Base-by-base conservation (phyloP, 78 protist genomes). In the Cyanophora paradoxa region DNA sequence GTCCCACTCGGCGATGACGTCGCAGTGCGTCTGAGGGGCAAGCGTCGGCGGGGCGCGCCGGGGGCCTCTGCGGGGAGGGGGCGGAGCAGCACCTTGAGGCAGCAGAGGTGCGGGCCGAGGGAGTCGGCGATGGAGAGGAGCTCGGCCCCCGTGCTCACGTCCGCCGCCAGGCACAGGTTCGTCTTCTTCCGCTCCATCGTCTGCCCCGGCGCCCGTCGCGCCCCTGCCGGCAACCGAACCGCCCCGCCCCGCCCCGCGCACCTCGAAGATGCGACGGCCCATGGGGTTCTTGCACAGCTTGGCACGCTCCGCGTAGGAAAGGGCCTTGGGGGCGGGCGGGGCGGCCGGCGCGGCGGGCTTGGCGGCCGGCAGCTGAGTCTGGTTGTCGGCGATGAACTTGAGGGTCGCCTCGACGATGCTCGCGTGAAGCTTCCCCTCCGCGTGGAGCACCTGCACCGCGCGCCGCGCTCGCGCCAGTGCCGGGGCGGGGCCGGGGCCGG, bases 1-100 rank as follows among this genome's bases (percentile, higher is more conserved):
- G 31, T 76, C 74, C 31, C 74, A 93, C 70, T 93, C 91, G 3
- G 33, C 77, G n/a, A 93, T 30, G 40, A 93, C 85, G 71, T 93
- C 97, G 6, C 87, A 72, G 76, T 93, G 97, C 0, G 97, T 93
- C 73, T 93, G n/a, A n/a, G n/a, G n/a, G n/a, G n/a, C n/a, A n/a
- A n/a, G n/a, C n/a, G n/a, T n/a, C n/a, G n/a, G n/a, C n/a, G n/a
- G n/a, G n/a, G n/a, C n/a, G n/a, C n/a, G n/a, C n/a, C n/a, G n/a
- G n/a, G n/a, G n/a, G n/a, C n/a, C n/a, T n/a, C n/a, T n/a, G n/a
- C n/a, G n/a, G n/a, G n/a, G n/a, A n/a, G n/a, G n/a, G n/a, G n/a
- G n/a, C n/a, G n/a, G n/a, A n/a, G n/a, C n/a, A n/a, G n/a, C n/a
- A n/a, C n/a, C n/a, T n/a, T n/a, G n/a, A n/a, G n/a, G n/a, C 30